phyloP scores from a whole-genome alignment of 1,139 yeast genomes.

The Entelexis paramagnoliae region DNA sequence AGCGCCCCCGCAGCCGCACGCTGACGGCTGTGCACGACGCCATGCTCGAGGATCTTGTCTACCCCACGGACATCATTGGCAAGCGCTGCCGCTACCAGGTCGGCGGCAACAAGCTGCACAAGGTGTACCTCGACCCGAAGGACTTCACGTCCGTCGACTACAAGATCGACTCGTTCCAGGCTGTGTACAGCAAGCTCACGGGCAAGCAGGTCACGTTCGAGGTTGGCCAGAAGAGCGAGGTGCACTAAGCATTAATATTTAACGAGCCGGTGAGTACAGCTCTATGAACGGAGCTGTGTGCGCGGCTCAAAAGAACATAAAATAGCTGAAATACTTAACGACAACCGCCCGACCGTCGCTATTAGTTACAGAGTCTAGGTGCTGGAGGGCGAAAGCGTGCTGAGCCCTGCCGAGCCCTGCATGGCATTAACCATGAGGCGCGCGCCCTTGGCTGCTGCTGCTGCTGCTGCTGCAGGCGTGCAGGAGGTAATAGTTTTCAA shows the following conservation, averaged over 20 bases:
- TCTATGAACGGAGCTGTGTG: neutral
- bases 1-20: conserved; percentile 99
- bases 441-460: no score
- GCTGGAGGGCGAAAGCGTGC: no score
- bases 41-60: conserved; percentile 96
- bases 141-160: conserved; percentile 95
- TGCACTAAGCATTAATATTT: conserved; percentile 19
- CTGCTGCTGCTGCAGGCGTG: no score
- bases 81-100: conserved; percentile 99
- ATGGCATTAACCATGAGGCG: no score
- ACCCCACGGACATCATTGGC: conserved; percentile 99
- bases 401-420: no score
- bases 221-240: conserved; percentile 37
- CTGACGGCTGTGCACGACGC: conserved; percentile 98
- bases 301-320: conserved; percentile 5
- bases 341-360: neutral
- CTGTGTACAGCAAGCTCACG: conserved; percentile 95
- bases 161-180: conserved; percentile 99
- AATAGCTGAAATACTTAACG: conserved; percentile 3
- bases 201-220: conserved; percentile 99
- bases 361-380: no score
- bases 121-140: conserved; percentile 96
- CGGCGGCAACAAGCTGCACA: conserved; percentile 98
- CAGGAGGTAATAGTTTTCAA: no score
- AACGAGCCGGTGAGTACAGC: conserved; percentile 1